phyloP scores from a whole-genome alignment of 163 green algal genomes.

The Scenedesmus sp. region DNA sequence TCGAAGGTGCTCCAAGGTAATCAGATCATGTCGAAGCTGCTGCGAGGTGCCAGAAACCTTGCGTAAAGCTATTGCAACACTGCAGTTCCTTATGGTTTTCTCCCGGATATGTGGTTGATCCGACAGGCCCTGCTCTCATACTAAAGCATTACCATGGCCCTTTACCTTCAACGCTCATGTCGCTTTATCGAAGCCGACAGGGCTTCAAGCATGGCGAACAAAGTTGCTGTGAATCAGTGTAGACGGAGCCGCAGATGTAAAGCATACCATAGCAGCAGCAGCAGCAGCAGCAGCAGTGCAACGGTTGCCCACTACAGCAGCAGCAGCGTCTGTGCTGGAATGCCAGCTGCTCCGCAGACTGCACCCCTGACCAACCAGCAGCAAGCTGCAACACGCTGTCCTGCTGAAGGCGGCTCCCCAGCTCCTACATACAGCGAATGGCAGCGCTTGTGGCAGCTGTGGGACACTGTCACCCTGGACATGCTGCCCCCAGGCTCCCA shows the following conservation, averaged over 20 bases:
- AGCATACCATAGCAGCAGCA: background rate
- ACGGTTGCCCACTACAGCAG: background rate
- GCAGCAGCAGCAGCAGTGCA: background rate
- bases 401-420: background rate
- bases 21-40: background rate
- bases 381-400: background rate
- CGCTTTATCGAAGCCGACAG: background rate
- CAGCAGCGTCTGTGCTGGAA: too few relatives aligned
- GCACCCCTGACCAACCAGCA: background rate
- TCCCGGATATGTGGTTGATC: too few relatives aligned
- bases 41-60: background rate
- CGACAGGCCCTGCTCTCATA: background rate
- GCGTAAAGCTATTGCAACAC: background rate
- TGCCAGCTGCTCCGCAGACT: background rate
- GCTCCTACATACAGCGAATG: background rate
- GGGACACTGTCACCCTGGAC: slow-evolving; percentile 24
- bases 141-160: background rate
- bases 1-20: background rate
- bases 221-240: background rate
- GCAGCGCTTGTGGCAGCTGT: slow-evolving; percentile 16
- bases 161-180: background rate
- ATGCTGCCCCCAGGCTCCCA: slow-evolving; percentile 13
- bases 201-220: too few relatives aligned
- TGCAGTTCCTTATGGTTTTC: too few relatives aligned
- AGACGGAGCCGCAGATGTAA: background rate